phyloP scores from a whole-genome alignment of 1,139 yeast species.

The Saccharomyces hybrid region DNA sequence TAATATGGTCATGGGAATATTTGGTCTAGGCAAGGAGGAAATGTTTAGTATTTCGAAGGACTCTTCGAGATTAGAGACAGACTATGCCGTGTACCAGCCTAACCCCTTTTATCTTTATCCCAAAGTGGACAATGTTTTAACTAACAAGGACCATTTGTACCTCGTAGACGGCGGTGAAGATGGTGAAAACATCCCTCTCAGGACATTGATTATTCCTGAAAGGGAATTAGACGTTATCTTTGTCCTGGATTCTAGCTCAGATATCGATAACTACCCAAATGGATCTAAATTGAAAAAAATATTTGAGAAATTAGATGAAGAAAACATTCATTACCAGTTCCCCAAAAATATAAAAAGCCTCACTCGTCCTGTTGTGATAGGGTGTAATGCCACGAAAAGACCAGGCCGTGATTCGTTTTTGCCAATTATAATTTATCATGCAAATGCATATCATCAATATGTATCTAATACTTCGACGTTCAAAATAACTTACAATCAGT shows the following conservation, averaged over 20 bases:
- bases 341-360: slow-evolving; percentile 28
- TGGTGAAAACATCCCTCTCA: slow-evolving; percentile 54
- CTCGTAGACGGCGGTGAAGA: slow-evolving; percentile 68
- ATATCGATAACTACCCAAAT: slow-evolving; percentile 54
- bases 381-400: slow-evolving; percentile 38
- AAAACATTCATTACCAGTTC: slow-evolving; percentile 13
- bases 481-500: slow-evolving; percentile 42
- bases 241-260: slow-evolving; percentile 61
- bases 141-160: slow-evolving; percentile 29
- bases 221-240: slow-evolving; percentile 51
- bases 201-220: slow-evolving; percentile 48
- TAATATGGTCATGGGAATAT: slow-evolving; percentile 39
- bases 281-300: slow-evolving; percentile 44
- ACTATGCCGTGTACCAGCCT: slow-evolving; percentile 65
- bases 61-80: slow-evolving; percentile 32
- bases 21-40: slow-evolving; percentile 36
- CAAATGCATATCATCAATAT: slow-evolving; percentile 39
- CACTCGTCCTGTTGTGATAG: slow-evolving; percentile 45
- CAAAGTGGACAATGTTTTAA: slow-evolving; percentile 18
- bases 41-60: not conserved
- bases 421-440: slow-evolving; percentile 49
- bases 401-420: slow-evolving; percentile 30
- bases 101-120: slow-evolving; percentile 57
- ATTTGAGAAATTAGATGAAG: slow-evolving; percentile 24
- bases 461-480: slow-evolving; percentile 55